A percentile compares a stretch with the other conserved stretches of the same genome.
phyloP scores from a whole-genome alignment of 805 yeast species.

The Candida parachauliodes region DNA sequence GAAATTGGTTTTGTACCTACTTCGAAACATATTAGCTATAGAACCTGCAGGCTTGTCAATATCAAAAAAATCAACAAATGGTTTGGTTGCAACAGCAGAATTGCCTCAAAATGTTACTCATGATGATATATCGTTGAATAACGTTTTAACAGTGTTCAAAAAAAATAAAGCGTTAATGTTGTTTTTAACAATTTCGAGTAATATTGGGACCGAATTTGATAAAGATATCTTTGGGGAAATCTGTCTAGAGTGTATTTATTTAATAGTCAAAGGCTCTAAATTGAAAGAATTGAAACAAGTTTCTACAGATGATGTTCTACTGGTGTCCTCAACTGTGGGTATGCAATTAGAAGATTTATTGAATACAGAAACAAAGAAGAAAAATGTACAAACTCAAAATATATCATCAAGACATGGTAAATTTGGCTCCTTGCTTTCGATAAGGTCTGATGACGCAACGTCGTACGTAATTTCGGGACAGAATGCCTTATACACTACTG shows the following conservation, averaged over 20 bases:
- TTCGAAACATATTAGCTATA: slow-evolving; percentile 75
- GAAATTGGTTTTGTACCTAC: slow-evolving; percentile 65
- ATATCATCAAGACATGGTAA: slow-evolving; percentile 79
- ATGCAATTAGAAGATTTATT: slow-evolving; percentile 49
- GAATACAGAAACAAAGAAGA: slow-evolving; percentile 56
- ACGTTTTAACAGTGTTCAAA: slow-evolving; percentile 56
- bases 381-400: slow-evolving; percentile 43
- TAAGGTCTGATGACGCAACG: slow-evolving; percentile 50
- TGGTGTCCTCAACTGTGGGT: slow-evolving; percentile 28
- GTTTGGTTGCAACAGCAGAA: slow-evolving; percentile 23
- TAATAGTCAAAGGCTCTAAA: slow-evolving; percentile 56
- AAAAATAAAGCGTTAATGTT: slow-evolving; percentile 71
- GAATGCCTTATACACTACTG: slow-evolving; percentile 49
- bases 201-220: slow-evolving; percentile 62
- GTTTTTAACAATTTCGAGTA: slow-evolving; percentile 65
- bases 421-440: slow-evolving; percentile 81
- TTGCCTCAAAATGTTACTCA: slow-evolving; percentile 54
- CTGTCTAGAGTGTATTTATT: slow-evolving; percentile 66
- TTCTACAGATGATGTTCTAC: slow-evolving; percentile 5
- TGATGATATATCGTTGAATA: slow-evolving; percentile 67
- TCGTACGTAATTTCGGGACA: slow-evolving; percentile 71
- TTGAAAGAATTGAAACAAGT: slow-evolving; percentile 13
- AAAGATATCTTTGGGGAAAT: slow-evolving; percentile 56
- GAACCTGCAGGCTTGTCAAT: slow-evolving; percentile 63
- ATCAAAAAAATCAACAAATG: slow-evolving; percentile 35